phyloP scores from a whole-genome alignment of 2,329 filamentous ascomycete genomes.

The Onygena corvina region DNA sequence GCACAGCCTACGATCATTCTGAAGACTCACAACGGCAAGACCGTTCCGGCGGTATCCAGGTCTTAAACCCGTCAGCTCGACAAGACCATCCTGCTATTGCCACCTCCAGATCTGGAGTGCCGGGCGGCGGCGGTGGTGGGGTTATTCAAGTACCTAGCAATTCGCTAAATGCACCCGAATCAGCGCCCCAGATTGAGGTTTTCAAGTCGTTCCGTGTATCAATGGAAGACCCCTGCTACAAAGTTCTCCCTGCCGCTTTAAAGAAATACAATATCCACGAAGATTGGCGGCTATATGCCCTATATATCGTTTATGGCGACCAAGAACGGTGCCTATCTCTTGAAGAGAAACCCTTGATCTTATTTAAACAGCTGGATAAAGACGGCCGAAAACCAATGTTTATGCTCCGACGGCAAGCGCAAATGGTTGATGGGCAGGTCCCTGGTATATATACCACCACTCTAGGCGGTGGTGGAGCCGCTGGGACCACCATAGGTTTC shows the following conservation, averaged over 20 bases:
- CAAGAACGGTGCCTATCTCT: slow-evolving; percentile 86
- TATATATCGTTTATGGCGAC: slow-evolving; percentile 98
- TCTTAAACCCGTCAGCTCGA: slow-evolving; percentile 21
- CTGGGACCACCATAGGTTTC: slow-evolving; percentile 7
- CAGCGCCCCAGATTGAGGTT: slow-evolving; percentile 60
- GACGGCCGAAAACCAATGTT: slow-evolving; percentile 99
- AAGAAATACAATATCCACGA: slow-evolving; percentile 98
- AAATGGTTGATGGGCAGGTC: slow-evolving; percentile 38
- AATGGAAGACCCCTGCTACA: slow-evolving; percentile 96
- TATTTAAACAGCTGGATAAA: slow-evolving; percentile 95
- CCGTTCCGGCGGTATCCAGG: slow-evolving; percentile 20
- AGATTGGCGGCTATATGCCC: slow-evolving; percentile 90
- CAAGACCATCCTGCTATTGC: slow-evolving; percentile 21
- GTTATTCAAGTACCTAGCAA: slow-evolving; percentile 8
- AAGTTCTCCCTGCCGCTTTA: slow-evolving; percentile 85
- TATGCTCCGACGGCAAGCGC: slow-evolving; percentile 68
- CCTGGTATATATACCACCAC: slow-evolving; percentile 18
- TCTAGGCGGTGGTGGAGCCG: slow-evolving; percentile 3
- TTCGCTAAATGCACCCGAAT: slow-evolving; percentile 16
- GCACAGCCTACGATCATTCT: slow-evolving; percentile 28
- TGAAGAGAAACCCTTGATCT: slow-evolving; percentile 83
- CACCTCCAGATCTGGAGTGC: slow-evolving; percentile 18
- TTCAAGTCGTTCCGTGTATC: slow-evolving; percentile 98
- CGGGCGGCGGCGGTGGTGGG: slow-evolving; percentile 12
- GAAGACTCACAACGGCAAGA: slow-evolving; percentile 29